phyloP scores from a whole-genome alignment of 1,284 basidiomycete species.

The Veloboletus limbatus region DNA sequence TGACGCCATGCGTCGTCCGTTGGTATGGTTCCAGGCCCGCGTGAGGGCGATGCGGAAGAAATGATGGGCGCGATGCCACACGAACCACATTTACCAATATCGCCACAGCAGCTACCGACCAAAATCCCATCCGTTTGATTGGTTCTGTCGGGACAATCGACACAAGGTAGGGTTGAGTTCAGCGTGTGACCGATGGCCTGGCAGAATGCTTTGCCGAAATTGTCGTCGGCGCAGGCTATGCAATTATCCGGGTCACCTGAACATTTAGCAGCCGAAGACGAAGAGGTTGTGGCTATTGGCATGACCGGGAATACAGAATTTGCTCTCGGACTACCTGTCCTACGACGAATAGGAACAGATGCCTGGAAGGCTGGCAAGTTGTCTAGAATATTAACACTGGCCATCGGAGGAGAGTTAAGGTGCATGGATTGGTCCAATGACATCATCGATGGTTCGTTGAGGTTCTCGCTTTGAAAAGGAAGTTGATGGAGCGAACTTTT shows the following conservation, averaged over 20 bases:
- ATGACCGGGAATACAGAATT: slow-evolving; percentile 55
- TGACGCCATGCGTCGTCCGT: slow-evolving; percentile 84
- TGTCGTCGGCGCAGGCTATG: slow-evolving; percentile 74
- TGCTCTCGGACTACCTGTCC: slow-evolving; percentile 36
- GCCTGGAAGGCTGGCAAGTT: slow-evolving; percentile 76
- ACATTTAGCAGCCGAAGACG: slow-evolving; percentile 33
- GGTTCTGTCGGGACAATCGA: slow-evolving; percentile 46
- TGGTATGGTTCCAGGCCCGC: slow-evolving; percentile 58
- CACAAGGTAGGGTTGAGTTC: slow-evolving; percentile 47
- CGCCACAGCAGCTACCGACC: slow-evolving; percentile 34
- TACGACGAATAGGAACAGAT: slow-evolving; percentile 69
- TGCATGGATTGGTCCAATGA: slow-evolving; percentile 23
- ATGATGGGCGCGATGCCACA: slow-evolving; percentile 35
- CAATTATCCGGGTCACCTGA: slow-evolving; percentile 69
- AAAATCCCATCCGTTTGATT: slow-evolving; percentile 25
- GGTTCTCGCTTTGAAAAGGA: slow-evolving; percentile 14
- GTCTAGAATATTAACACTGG: slow-evolving; percentile 58
- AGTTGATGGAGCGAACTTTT: slow-evolving; percentile 11
- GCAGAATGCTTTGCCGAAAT: slow-evolving; percentile 86
- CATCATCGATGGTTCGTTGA: slow-evolving; percentile 24
- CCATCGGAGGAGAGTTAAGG: slow-evolving; percentile 13
- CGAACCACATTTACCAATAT: slow-evolving; percentile 30
- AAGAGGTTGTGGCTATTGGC: slow-evolving; percentile 24
- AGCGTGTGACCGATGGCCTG: slow-evolving; percentile 66
- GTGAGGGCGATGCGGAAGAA: slow-evolving; percentile 24